These are phyloP conservation scores for Colletotrichum tamarilloi DNA, from an alignment of 2,329 filamentous ascomycete genomes.

Conservation along the genomic window DNA sequence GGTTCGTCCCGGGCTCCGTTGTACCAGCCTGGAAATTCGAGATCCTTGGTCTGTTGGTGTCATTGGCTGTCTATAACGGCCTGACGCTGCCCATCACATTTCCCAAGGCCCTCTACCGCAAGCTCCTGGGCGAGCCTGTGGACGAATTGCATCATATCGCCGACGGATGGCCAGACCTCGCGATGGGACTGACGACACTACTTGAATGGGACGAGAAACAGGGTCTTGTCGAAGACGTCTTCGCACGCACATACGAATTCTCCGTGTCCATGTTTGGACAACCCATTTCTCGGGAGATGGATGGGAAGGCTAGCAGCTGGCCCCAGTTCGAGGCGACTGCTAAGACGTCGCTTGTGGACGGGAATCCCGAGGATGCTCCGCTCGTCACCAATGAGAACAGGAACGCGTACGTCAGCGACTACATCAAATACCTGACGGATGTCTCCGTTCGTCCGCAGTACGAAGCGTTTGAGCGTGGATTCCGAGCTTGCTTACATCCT, in stretches of 20 bases:
- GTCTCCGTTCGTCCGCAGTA: conserved; percentile 82
- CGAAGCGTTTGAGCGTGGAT: conserved; percentile 83
- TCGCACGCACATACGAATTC: conserved; percentile 88
- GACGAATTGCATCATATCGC: conserved; percentile 79
- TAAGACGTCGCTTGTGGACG: conserved; percentile 44
- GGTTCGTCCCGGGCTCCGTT: conserved; percentile 86
- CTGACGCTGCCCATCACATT: conserved; percentile 92
- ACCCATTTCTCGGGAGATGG: conserved; percentile 69
- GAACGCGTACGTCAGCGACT: conserved; percentile 82
- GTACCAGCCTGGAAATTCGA: conserved; percentile 93
- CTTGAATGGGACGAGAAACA: conserved; percentile 81
- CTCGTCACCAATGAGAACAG: conserved; percentile 87
- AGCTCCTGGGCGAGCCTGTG: conserved; percentile 77
- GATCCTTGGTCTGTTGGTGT: conserved; percentile 87
- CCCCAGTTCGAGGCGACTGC: conserved; percentile 58
- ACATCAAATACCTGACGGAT: conserved; percentile 85
- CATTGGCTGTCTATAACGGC: conserved; percentile 92
- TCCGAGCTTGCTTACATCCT: conserved; percentile 77
- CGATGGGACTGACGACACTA: conserved; percentile 77
- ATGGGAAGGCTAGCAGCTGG: conserved; percentile 55
- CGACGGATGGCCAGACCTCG: conserved; percentile 89
- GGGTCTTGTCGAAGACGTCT: conserved; percentile 83
- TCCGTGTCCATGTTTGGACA: conserved; percentile 71
- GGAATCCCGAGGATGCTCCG: conserved; percentile 66
- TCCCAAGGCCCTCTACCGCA: conserved; percentile 84